Conservation (phyloP, 2,329 filamentous ascomycete genomes). For the Sarocladium strictum region DNA sequence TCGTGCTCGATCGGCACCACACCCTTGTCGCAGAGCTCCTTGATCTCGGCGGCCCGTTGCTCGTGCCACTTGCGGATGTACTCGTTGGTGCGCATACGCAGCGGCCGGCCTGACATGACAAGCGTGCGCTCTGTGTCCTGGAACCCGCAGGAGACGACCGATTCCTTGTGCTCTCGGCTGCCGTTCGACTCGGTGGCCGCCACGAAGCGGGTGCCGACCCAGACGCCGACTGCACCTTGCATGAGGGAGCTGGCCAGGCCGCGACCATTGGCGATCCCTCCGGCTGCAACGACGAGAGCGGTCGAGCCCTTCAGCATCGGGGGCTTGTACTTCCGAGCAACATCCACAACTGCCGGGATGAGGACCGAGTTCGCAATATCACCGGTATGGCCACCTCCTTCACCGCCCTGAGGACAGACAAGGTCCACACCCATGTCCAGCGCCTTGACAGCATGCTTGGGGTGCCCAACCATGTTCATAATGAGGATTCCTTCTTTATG, state of each 20-base stretch:
- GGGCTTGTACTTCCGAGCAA: slow-evolving; percentile 66
- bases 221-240: slow-evolving; percentile 83
- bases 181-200: slow-evolving; percentile 77
- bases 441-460: slow-evolving; percentile 85
- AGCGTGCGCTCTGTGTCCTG: slow-evolving; percentile 78
- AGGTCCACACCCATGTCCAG: slow-evolving; percentile 83
- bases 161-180: slow-evolving; percentile 74
- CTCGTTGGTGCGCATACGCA: slow-evolving; percentile 75
- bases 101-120: slow-evolving; percentile 73
- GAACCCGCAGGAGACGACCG: slow-evolving; percentile 72
- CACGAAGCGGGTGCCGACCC: slow-evolving; percentile 92
- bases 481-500: slow-evolving; percentile 76
- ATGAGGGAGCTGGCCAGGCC: slow-evolving; percentile 76
- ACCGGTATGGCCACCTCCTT: slow-evolving; percentile 90
- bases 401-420: slow-evolving; percentile 85
- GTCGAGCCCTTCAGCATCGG: slow-evolving; percentile 61
- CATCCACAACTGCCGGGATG: slow-evolving; percentile 80
- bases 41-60: slow-evolving; percentile 62
- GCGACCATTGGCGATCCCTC: slow-evolving; percentile 78
- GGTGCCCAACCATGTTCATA: slow-evolving; percentile 97
- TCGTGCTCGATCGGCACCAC: slow-evolving; percentile 79
- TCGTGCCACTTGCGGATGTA: slow-evolving; percentile 80
- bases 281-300: slow-evolving; percentile 81
- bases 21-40: slow-evolving; percentile 67
- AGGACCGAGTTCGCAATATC: slow-evolving; percentile 82